phyloP scores from a whole-genome alignment of 306 rosid genomes.

The Alnus glutinosa region DNA sequence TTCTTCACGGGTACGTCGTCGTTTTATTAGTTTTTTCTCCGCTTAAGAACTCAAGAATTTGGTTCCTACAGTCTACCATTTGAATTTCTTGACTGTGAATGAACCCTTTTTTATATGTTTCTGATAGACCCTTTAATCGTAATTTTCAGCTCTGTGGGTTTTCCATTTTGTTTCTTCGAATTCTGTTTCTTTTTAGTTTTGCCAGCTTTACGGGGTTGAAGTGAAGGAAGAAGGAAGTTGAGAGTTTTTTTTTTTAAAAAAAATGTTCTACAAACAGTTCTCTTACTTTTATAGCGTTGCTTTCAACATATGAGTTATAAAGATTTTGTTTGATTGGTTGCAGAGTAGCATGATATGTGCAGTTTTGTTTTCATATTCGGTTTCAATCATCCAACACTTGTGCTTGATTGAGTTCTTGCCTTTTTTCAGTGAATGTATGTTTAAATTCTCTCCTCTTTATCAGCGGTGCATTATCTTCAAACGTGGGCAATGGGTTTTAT shows the following conservation, averaged over 20 bases:
- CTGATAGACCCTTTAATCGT: too few relatives aligned
- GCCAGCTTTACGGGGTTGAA: too few relatives aligned
- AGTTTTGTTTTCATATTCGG: constrained; percentile 10
- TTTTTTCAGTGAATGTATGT: constrained; percentile 10
- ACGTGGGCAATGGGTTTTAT: too few relatives aligned
- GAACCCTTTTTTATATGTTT: not conserved
- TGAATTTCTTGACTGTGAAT: constrained; percentile 24
- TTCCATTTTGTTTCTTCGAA: too few relatives aligned
- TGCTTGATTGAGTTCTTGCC: constrained; percentile 22
- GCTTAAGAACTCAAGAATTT: not conserved
- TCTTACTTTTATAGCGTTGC: not conserved
- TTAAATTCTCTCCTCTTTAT: not conserved
- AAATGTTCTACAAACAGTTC: not conserved
- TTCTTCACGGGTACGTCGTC: constrained; percentile 30
- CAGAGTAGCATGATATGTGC: constrained; percentile 42
- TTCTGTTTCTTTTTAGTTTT: not conserved
- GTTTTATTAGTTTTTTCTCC: constrained; percentile 1
- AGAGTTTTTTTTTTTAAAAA: too few relatives aligned
- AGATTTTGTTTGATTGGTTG: constrained; percentile 19
- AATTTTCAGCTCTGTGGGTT: too few relatives aligned
- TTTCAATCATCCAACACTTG: constrained; percentile 4
- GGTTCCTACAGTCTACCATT: not conserved
- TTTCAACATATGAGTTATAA: not conserved
- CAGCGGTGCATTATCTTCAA: not conserved
- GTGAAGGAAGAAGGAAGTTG: too few relatives aligned